Conservation (phyloP, 495 filamentous ascomycete species). For the Trichocladium antarcticum region DNA sequence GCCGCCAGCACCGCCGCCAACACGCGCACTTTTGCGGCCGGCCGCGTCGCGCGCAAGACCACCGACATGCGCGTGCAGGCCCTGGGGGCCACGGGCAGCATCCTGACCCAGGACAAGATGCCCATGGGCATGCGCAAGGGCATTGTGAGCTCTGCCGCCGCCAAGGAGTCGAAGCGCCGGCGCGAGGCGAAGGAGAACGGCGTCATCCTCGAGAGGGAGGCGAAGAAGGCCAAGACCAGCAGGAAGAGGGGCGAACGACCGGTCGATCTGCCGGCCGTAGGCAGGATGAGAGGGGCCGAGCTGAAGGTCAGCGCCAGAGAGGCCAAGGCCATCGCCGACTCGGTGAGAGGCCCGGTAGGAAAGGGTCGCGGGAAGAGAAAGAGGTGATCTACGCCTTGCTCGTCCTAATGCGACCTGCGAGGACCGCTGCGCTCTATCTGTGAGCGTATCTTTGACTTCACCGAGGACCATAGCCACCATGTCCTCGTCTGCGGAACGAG, state of each 20-base stretch:
- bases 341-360: slow-evolving; percentile 22
- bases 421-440: too few species aligned
- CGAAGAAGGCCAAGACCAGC: slow-evolving; percentile 22
- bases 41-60: slow-evolving; percentile 53
- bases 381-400: slow-evolving; percentile 11
- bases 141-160: slow-evolving; percentile 52
- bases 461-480: too few species aligned
- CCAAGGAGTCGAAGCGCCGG: slow-evolving; percentile 58
- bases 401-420: not conserved
- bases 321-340: slow-evolving; percentile 50
- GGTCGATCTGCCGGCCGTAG: slow-evolving; percentile 64
- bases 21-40: slow-evolving; percentile 25
- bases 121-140: slow-evolving; percentile 69
- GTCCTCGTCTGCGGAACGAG: too few species aligned
- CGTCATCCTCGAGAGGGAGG: slow-evolving; percentile 68
- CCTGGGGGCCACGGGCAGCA: slow-evolving; percentile 64
- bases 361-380: slow-evolving; percentile 23
- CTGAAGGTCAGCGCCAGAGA: slow-evolving; percentile 70
- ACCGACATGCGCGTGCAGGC: slow-evolving; percentile 70
- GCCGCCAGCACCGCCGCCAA: slow-evolving; percentile 15
- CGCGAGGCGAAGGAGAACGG: slow-evolving; percentile 80
- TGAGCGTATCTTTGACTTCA: too few species aligned
- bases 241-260: slow-evolving; percentile 46
- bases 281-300: slow-evolving; percentile 67
- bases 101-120: slow-evolving; percentile 70